Evolutionary conservation across 1,139 yeast genomes (phyloP).

Genomic region (Hemisphaericaspora subhashii): DNA sequence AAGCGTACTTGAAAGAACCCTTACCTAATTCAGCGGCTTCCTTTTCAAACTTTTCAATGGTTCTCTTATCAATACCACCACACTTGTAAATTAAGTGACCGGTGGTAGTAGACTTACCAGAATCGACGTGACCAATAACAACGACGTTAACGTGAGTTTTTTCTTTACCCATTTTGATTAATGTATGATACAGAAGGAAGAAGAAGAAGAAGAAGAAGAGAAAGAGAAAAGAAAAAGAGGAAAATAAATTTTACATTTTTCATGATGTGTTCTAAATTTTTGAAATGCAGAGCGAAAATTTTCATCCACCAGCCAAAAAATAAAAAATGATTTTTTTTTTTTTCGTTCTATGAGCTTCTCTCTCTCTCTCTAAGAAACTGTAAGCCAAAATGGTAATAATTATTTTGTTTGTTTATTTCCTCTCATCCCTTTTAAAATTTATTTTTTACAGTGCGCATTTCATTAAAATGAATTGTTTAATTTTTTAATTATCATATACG

Average conservation of each 20-base stretch:
- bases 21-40: constrained; percentile 98
- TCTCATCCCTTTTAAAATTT: too few relatives aligned
- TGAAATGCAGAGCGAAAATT: too few relatives aligned
- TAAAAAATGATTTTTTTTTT: neutral
- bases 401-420: too few relatives aligned
- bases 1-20: constrained; percentile 98
- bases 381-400: too few relatives aligned
- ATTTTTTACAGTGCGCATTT: too few relatives aligned
- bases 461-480: neutral
- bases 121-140: constrained; percentile 99
- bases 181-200: constrained; percentile 8
- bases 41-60: constrained; percentile 98
- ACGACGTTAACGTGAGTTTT: constrained; percentile 98
- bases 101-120: constrained; percentile 92
- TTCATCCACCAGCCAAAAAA: too few relatives aligned
- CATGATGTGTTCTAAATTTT: neutral
- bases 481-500: too few relatives aligned
- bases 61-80: constrained; percentile 94
- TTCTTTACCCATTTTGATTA: constrained; percentile 69
- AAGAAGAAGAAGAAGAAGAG: constrained; percentile 8
- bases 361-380: too few relatives aligned
- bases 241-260: neutral
- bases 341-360: too few relatives aligned
- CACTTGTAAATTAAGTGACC: constrained; percentile 98
- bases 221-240: constrained; percentile 7